Conservation (phyloP, 352 stramenopile species). For the Phytophthora boehmeriae region DNA sequence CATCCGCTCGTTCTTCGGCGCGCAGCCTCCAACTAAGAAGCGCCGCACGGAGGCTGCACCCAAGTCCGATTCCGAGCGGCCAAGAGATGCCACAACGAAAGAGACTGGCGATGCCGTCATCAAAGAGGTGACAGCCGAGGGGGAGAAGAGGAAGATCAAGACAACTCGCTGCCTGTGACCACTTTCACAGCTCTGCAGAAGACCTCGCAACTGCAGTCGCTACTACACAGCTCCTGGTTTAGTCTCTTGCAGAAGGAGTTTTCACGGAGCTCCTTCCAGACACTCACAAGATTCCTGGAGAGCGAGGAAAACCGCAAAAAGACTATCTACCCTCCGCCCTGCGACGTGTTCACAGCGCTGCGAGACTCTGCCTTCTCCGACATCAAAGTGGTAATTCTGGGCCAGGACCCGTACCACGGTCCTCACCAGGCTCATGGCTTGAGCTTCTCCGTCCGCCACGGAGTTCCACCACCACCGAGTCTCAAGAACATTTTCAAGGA, state of each 20-base stretch:
- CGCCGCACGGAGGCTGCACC: conserved; percentile 12
- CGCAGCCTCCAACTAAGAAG: conserved; percentile 38
- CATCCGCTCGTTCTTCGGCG: conserved; percentile 71
- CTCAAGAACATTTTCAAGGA: conserved; percentile 99
- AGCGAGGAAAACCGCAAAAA: conserved; percentile 65
- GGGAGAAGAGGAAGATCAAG: conserved; percentile 3
- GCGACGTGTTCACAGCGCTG: conserved; percentile 90
- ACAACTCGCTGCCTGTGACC: conserved; percentile 27
- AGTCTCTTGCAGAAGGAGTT: conserved; percentile 59
- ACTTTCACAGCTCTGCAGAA: conserved; percentile 35
- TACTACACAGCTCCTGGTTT: conserved; percentile 71
- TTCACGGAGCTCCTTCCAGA: conserved; percentile 48
- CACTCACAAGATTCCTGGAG: conserved; percentile 52
- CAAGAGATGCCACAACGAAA: conserved; percentile 1
- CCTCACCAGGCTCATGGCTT: conserved; percentile 86
- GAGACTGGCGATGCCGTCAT: background rate
- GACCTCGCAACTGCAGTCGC: conserved; percentile 34
- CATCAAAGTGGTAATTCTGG: conserved; percentile 94
- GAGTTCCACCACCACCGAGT: conserved; percentile 91
- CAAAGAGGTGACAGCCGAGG: background rate
- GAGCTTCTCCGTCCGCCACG: conserved; percentile 92
- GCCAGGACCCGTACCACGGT: conserved; percentile 93
- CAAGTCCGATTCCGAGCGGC: background rate
- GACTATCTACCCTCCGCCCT: conserved; percentile 86
- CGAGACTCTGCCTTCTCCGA: conserved; percentile 87